Base-by-base conservation (phyloP, 2,329 filamentous ascomycete species). In the Cladosporium sp. region DNA sequence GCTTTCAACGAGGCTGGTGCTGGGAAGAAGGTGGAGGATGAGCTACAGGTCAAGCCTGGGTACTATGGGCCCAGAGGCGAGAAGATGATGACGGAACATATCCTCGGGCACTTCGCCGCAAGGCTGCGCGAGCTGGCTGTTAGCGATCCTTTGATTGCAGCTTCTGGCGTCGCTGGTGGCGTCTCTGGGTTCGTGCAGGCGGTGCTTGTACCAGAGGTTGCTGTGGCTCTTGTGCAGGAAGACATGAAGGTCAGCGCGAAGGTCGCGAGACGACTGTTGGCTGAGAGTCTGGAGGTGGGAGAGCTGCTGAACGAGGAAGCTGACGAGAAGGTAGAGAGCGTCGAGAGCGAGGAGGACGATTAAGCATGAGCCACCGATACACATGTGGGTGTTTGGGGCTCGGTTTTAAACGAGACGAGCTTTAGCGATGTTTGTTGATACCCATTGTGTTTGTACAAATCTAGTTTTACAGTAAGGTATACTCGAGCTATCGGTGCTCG, bases 171-270 rank as follows among this genome's bases (percentile, higher is more conserved):
- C 3, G 58, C 61, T 32, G 68, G 68, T 7, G 68, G 68, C 16
- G 60, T 70, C 2, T 63, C 64, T 11, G 67, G 67, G 0, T 70
- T 65, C 46, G 61, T 70, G 9, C 66, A 70, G 41, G 59, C 61
- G 9, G 67, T 71, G 2, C 55, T 71, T 2, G 66, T 69, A 32
- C 68, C 68, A 1, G 68, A 71, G 54, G 53, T 71, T n/a, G 67
- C 66, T 4, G 52, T 66, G 34, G 50, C 56, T 13, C 58, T 71
- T 3, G 62, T 71, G 16, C 64, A 59, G 55, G 66, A 70, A 37
- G 68, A 71, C 48, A 58, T 67, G 58, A 37, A 52, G 1, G 52
- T 65, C 5, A 55, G 55, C n/a, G 59, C 53, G 14, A 49, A 46
- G 9, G 43, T 55, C 19, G 65, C 65, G 2, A 52, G 59, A 42